Base-by-base conservation (phyloP, 768 basidiomycete species). In the Peribolospora baueri region DNA sequence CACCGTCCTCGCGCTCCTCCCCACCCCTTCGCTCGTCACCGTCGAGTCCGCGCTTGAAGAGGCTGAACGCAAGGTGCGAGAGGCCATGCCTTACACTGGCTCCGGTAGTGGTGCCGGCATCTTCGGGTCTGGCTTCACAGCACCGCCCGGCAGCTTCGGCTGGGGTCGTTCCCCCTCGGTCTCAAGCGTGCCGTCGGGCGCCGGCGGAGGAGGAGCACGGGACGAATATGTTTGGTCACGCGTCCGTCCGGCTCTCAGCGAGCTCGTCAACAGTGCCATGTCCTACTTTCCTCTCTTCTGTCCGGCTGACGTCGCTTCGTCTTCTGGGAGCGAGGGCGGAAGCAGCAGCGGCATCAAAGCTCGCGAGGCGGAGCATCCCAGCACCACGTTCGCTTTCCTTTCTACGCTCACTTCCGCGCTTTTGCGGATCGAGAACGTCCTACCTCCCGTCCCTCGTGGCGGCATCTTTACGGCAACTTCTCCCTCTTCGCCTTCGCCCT, bases 301-400 rank as follows among this genome's bases (percentile, higher is more conserved):
- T 3, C 56, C 62, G n/a, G 37, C 56, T 36, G 48, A 57, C 40
- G 45, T 56, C 14, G 42, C 51, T 40, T 50, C 45, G 48, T 52
- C 46, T 38, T n/a, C 13, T 54, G 42, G 39, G 53, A 43, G 10
- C 11, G 11, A 48, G 41, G 43, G 48, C 40, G 7, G 11, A 3
- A 6, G 14, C 43, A 25, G 41, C 50, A 56, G 10, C 8, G 42
- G 42, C 41, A 55, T 25, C 25, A 25, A 25, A 25, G 25, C 25
- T 25, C 25, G 25, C 25, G 25, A 25, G 25, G 25, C 25, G 3
- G 36, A 40, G 37, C 62, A 63, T 55, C 63, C 63, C 2, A 55
- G 59, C 9, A 61, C 59, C 10, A 54, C 54, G 0, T 63, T 64
- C 53, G 40, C 58, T 39, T 60, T 63, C 58, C 62, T 64, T 38